Conservation (phyloP, 495 filamentous ascomycete genomes). For the Neurospora discreta region DNA sequence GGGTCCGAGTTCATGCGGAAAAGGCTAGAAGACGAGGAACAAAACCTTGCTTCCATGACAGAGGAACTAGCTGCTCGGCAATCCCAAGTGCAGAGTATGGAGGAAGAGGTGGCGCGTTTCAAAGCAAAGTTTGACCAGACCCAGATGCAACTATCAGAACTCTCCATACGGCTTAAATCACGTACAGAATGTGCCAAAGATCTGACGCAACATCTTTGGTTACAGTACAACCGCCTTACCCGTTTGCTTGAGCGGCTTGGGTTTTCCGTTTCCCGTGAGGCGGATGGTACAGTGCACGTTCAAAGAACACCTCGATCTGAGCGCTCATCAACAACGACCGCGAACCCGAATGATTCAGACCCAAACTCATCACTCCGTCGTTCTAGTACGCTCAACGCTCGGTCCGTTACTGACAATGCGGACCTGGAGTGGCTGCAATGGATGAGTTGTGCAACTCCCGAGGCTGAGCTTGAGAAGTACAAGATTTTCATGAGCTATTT, state of each 20-base stretch:
- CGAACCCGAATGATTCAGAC: conserved; percentile 45
- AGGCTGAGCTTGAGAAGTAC: conserved; percentile 60
- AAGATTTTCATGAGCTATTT: conserved; percentile 57
- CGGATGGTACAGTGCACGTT: conserved; percentile 58
- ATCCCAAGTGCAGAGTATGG: conserved; percentile 51
- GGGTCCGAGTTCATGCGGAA: conserved; percentile 66
- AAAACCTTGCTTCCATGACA: conserved; percentile 46
- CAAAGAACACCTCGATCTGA: conserved; percentile 62
- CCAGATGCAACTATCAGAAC: conserved; percentile 39
- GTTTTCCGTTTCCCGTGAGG: conserved; percentile 61
- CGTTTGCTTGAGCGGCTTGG: conserved; percentile 77
- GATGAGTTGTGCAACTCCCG: conserved; percentile 56
- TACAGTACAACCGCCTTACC: conserved; percentile 64
- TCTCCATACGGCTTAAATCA: conserved; percentile 43
- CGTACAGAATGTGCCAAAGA: conserved; percentile 65
- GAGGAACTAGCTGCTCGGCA: conserved; percentile 55
- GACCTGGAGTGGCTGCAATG: conserved; percentile 66
- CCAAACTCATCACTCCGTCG: conserved; percentile 48
- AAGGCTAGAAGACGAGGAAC: conserved; percentile 58
- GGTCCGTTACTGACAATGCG: conserved; percentile 28
- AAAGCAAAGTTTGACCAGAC: conserved; percentile 43
- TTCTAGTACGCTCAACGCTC: conserved; percentile 32
- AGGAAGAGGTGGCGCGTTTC: conserved; percentile 53
- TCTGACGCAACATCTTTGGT: conserved; percentile 66
- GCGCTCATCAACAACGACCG: conserved; percentile 26